Evolutionary conservation across 2,329 filamentous ascomycete genomes (phyloP).

Genomic region (Alternaria sp.): DNA sequence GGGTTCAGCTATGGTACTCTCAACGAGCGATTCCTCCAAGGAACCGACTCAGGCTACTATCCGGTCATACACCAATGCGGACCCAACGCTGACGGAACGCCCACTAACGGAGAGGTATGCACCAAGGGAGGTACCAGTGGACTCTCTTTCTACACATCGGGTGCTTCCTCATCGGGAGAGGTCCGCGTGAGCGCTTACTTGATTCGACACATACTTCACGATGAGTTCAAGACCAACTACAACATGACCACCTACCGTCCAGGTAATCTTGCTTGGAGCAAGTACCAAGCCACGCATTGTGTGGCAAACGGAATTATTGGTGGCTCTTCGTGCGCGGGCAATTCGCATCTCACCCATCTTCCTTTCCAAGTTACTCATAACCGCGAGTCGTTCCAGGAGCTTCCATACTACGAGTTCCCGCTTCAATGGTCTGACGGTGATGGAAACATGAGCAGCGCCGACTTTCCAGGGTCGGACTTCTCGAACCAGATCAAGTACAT

Average conservation of each 20-base stretch:
- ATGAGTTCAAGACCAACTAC: constrained; percentile 15
- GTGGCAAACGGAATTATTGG: constrained; percentile 15
- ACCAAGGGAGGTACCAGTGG: constrained; percentile 14
- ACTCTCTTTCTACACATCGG: constrained; percentile 13
- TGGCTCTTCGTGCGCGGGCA: constrained; percentile 15
- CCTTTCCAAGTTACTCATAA: constrained; percentile 18
- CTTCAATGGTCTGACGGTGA: constrained; percentile 18
- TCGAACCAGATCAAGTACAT: constrained; percentile 12
- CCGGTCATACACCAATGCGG: constrained; percentile 15
- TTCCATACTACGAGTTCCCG: constrained; percentile 16
- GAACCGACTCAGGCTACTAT: constrained; percentile 3
- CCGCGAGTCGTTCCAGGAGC: constrained; percentile 14
- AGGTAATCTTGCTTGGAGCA: constrained; percentile 16
- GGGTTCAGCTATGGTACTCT: constrained; percentile 9
- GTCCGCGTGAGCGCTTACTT: constrained; percentile 13
- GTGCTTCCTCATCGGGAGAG: constrained; percentile 11
- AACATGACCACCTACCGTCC: constrained; percentile 16
- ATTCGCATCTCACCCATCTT: constrained; percentile 12
- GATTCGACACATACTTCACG: constrained; percentile 11
- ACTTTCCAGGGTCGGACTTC: constrained; percentile 16
- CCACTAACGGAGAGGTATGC: background rate
- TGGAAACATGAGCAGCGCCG: constrained; percentile 17
- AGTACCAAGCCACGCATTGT: constrained; percentile 15
- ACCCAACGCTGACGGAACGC: constrained; percentile 7
- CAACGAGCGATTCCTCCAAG: constrained; percentile 6